Conservation (phyloP, 164 flowering plant species). For the Magnolia sinica region DNA sequence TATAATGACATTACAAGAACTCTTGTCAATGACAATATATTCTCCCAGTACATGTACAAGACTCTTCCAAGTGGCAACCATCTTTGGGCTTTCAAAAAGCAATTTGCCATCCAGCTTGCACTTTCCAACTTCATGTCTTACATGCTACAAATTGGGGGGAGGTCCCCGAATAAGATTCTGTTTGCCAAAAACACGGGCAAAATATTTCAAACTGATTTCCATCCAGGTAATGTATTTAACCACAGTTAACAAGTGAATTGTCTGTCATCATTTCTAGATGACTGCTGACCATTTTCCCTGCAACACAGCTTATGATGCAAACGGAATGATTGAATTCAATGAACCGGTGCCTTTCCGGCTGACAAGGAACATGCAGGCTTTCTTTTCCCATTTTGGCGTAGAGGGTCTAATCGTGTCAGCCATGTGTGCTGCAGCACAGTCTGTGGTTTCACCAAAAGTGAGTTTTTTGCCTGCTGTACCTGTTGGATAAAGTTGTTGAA, state of each 20-base stretch:
- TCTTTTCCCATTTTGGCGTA: slow-evolving; percentile 95
- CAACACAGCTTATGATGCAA: slow-evolving; percentile 71
- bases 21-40: slow-evolving; percentile 66
- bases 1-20: slow-evolving; percentile 79
- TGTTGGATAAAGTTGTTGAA: not conserved
- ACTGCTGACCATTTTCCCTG: not conserved
- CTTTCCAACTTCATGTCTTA: slow-evolving; percentile 93
- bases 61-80: slow-evolving; percentile 81
- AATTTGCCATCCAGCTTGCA: slow-evolving; percentile 93
- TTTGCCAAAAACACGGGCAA: slow-evolving; percentile 98
- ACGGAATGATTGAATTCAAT: slow-evolving; percentile 91
- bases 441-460: slow-evolving; percentile 89
- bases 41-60: slow-evolving; percentile 98
- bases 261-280: not conserved
- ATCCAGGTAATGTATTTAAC: slow-evolving; percentile 42
- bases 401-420: slow-evolving; percentile 95
- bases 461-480: slow-evolving; percentile 18
- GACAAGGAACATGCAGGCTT: slow-evolving; percentile 90
- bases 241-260: not conserved
- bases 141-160: slow-evolving; percentile 97
- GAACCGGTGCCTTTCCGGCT: slow-evolving; percentile 97
- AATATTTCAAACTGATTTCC: slow-evolving; percentile 95
- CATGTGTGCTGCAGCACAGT: slow-evolving; percentile 95
- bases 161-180: slow-evolving; percentile 94
- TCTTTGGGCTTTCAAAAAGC: slow-evolving; percentile 98